Base-by-base conservation (phyloP, 306 rosid genomes). In the Cucumis cinereus region DNA sequence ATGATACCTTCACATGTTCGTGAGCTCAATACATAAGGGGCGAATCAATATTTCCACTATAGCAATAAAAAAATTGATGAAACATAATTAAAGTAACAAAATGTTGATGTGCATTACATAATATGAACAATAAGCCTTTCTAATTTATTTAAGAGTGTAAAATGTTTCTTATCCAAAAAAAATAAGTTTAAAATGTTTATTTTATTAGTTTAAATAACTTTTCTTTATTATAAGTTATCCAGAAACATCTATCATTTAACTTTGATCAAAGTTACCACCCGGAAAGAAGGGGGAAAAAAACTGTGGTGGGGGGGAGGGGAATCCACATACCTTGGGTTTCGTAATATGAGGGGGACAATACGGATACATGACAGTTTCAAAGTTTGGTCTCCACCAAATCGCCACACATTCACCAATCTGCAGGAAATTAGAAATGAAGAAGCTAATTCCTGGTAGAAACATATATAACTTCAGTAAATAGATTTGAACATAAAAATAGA, bases 301-400 rank as follows among this genome's bases (percentile, higher is more conserved):
- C 35, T 30, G 35, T 30, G 4, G 35, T 30, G 53, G 16, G 17
- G 1, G 23, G 23, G 58, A 12, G 1, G 23, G 23, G 58, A 12
- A 30, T 30, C 15, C 58, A 47, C 8, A 49, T 80, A 95, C 99
- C 98, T 95, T 95, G 61, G 99, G 97, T 78, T 95, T 95, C 23
- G 96, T 92, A 58, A 95, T 95, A 87, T 95, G 98, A 77, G 99
- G 97, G 80, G 99, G 99, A 75, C 99, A 95, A 79, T 95, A 92
- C 33, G 99, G 99, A 76, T 92, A 95, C 99, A 95, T 92, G 24
- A 90, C 90, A 79, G 97, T 95, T 79, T 95, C 99, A 79, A 95
- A 95, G 84, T 95, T 95, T 76, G 98, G 99, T 82, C 99, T 92
- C 99, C 99, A 95, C 99, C 99, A 95, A 86, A 81, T 92, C 28